phyloP scores from a whole-genome alignment of 169 alveolate species.

The Toxoplasma gondii region DNA sequence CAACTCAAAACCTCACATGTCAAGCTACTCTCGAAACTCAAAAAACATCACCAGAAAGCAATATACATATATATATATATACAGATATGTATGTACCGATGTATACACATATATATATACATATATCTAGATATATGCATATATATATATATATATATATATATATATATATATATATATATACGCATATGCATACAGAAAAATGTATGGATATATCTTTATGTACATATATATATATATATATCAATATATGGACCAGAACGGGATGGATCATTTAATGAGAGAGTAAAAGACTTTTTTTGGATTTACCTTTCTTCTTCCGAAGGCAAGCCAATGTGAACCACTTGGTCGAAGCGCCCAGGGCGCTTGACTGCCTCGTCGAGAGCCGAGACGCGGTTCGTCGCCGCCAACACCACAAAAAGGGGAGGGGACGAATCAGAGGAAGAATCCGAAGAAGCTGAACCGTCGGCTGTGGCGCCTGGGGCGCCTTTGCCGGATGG shows the following conservation, averaged over 20 bases:
- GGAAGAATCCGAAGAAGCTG: background rate
- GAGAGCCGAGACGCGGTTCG: conserved; percentile 94
- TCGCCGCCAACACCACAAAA: conserved; percentile 95
- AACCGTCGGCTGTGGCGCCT: background rate
- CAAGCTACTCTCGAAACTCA: too few relatives aligned
- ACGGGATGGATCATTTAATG: background rate
- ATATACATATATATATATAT: background rate
- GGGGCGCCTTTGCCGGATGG: background rate
- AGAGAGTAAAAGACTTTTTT: background rate
- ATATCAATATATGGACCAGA: background rate
- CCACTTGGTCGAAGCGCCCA: conserved; percentile 95
- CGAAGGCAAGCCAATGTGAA: conserved; percentile 72
- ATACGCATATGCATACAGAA: background rate
- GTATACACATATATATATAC: background rate
- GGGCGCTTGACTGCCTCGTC: conserved; percentile 97
- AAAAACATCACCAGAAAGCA: background rate
- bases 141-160: background rate
- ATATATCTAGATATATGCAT: background rate
- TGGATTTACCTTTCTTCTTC: background rate
- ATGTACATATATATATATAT: too few relatives aligned
- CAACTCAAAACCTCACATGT: too few relatives aligned
- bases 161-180: background rate
- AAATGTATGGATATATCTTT: background rate
- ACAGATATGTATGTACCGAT: background rate
- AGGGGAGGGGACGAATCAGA: conserved; percentile 34